phyloP scores from a whole-genome alignment of 768 basidiomycete species.

The Paxillus involutus region DNA sequence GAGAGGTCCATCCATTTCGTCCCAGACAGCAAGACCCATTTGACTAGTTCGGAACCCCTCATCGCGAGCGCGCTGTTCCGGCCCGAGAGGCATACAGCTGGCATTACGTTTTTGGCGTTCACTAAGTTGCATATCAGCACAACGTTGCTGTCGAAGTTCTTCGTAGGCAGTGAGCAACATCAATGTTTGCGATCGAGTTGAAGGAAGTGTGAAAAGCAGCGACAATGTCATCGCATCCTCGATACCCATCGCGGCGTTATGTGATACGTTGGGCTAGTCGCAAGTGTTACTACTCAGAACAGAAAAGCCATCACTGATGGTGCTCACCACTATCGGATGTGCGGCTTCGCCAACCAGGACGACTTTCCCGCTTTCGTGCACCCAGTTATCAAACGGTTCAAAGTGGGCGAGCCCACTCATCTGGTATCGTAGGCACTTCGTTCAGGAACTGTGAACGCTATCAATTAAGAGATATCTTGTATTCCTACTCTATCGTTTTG shows the following conservation, averaged over 20 bases:
- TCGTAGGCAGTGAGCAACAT: slow-evolving; percentile 55
- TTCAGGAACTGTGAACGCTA: too few relatives aligned
- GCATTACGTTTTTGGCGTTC: slow-evolving; percentile 44
- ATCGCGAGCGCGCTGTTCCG: slow-evolving; percentile 47
- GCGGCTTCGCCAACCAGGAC: slow-evolving; percentile 60
- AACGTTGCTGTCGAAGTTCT: slow-evolving; percentile 54
- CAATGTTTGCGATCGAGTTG: slow-evolving; percentile 42
- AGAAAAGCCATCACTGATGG: neutral
- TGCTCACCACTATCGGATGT: slow-evolving; percentile 49
- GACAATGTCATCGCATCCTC: slow-evolving; percentile 65
- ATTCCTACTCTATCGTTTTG: too few relatives aligned
- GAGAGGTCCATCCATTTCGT: slow-evolving; percentile 38
- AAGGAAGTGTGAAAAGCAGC: slow-evolving; percentile 52
- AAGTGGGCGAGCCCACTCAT: too few relatives aligned
- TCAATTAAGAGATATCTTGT: too few relatives aligned
- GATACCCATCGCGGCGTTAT: slow-evolving; percentile 46
- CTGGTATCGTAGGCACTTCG: too few relatives aligned
- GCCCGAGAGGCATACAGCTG: slow-evolving; percentile 42
- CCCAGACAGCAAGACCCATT: slow-evolving; percentile 36
- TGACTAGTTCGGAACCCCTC: slow-evolving; percentile 18
- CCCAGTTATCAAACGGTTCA: slow-evolving; percentile 46
- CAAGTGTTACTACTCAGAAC: neutral
- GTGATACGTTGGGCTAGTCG: slow-evolving; percentile 48
- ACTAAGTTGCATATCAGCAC: slow-evolving; percentile 37
- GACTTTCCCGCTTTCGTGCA: slow-evolving; percentile 49